Percentiles rank a stretch among this genome's conserved stretches.
Conservation (phyloP, 2,329 filamentous ascomycete species). For the Dissoconium aciculare region DNA sequence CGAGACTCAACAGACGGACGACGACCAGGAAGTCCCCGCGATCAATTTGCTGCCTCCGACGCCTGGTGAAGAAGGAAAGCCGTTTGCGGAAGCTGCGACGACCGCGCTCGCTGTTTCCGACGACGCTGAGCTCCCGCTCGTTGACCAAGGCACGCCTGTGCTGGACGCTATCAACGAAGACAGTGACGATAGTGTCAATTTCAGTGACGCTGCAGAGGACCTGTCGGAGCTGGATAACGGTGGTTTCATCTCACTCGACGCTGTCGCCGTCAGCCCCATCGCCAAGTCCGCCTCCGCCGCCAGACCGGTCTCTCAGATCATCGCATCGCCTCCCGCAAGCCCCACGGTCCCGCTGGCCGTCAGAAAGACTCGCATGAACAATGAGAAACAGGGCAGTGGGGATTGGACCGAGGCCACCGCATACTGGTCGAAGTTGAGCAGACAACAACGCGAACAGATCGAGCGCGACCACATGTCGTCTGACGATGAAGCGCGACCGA, state of each 20-base stretch:
- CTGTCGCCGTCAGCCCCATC: constrained; percentile 49
- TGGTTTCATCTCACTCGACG: constrained; percentile 59
- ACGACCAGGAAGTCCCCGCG: constrained; percentile 14
- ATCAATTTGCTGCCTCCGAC: constrained; percentile 25
- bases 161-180: constrained; percentile 17
- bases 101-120: constrained; percentile 4
- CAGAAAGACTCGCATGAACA: constrained; percentile 5
- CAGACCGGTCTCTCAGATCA: background rate
- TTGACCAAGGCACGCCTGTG: constrained; percentile 7
- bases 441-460: constrained; percentile 47
- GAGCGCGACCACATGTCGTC: constrained; percentile 36
- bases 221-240: constrained; percentile 48
- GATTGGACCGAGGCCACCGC: constrained; percentile 56
- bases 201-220: constrained; percentile 66
- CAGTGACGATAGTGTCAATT: constrained; percentile 43
- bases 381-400: constrained; percentile 6
- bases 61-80: constrained; percentile 16
- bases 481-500: constrained; percentile 16
- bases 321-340: constrained; percentile 14
- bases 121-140: constrained; percentile 6
- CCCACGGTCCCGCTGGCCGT: constrained; percentile 11
- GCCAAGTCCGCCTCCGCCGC: constrained; percentile 4
- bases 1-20: constrained; percentile 3
- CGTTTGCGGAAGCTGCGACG: constrained; percentile 8
- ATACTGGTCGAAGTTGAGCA: constrained; percentile 54